Percentiles rank a stretch among this genome's conserved stretches.
These are phyloP conservation scores for Hygrophoropsis aurantiaca DNA, from an alignment of 768 basidiomycete species.

Conservation along the genomic window DNA sequence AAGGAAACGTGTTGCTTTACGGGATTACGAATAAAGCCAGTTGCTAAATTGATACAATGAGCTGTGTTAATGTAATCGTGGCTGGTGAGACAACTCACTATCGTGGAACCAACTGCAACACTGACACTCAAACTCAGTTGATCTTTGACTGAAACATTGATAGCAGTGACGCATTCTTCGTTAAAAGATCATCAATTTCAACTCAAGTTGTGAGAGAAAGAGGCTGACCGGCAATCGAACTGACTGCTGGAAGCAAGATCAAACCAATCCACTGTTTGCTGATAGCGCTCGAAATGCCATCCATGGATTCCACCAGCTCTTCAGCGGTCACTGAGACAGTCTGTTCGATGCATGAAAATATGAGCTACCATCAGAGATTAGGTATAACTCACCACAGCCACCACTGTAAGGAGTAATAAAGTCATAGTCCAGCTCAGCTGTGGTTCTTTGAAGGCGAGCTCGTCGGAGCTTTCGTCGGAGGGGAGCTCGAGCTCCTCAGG, in stretches of 20 bases:
- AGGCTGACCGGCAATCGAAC: constrained; percentile 66
- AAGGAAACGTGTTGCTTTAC: constrained; percentile 27
- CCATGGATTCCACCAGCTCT: constrained; percentile 81
- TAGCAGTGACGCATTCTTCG: constrained; percentile 82
- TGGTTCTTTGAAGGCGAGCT: constrained; percentile 43
- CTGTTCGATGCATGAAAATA: constrained; percentile 23
- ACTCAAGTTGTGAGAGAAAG: background rate
- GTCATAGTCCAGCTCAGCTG: constrained; percentile 60
- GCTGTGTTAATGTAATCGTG: background rate
- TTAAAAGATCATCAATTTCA: background rate
- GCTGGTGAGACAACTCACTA: constrained; percentile 43
- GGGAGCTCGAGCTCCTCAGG: constrained; percentile 13
- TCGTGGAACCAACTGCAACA: constrained; percentile 79
- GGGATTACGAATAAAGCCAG: constrained; percentile 85
- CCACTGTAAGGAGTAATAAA: constrained; percentile 49
- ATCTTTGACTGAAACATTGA: constrained; percentile 85
- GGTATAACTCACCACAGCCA: constrained; percentile 60
- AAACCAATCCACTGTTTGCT: constrained; percentile 89
- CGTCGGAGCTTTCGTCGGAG: constrained; percentile 9
- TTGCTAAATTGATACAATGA: constrained; percentile 48
- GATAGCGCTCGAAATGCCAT: constrained; percentile 68
- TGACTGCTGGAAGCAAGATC: constrained; percentile 84
- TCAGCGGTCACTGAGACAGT: constrained; percentile 64
- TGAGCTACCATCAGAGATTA: no score
- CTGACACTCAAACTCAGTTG: constrained; percentile 82